phyloP scores from a whole-genome alignment of 2,329 filamentous ascomycete species.

The Seiridium cupressi region DNA sequence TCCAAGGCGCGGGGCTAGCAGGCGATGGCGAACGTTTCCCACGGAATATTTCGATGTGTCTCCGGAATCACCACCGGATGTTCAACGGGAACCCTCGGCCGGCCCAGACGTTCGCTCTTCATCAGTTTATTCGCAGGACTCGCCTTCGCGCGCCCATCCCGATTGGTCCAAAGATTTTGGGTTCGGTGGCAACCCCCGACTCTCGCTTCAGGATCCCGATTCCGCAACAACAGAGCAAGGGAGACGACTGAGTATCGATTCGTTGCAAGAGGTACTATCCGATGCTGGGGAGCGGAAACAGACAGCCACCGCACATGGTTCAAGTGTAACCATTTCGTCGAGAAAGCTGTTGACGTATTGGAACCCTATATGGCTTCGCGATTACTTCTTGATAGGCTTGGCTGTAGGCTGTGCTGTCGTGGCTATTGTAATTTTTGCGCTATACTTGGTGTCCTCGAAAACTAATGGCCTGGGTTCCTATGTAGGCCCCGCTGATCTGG shows the following conservation, averaged over 20 bases:
- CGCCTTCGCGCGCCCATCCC: background rate
- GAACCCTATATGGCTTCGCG: background rate
- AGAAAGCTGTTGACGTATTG: background rate
- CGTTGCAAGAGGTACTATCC: background rate
- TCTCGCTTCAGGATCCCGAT: background rate
- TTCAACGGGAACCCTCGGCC: background rate
- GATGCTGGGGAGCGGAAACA: background rate
- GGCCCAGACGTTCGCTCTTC: background rate
- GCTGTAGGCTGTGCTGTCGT: background rate
- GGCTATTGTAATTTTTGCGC: background rate
- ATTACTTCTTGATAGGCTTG: background rate
- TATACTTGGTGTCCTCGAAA: background rate
- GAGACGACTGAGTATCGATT: background rate
- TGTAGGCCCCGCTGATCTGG: background rate
- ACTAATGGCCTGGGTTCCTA: background rate
- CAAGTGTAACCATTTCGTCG: background rate
- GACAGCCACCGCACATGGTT: background rate
- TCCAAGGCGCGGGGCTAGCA: background rate
- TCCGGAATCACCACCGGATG: background rate
- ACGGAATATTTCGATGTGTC: background rate
- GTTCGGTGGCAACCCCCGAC: background rate
- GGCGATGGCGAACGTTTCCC: background rate
- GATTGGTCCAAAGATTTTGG: background rate
- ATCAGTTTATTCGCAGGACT: background rate
- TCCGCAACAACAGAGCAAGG: background rate